Evolutionary conservation across 305 asterid species (phyloP).

Genomic region (Fraxinus nigra): DNA sequence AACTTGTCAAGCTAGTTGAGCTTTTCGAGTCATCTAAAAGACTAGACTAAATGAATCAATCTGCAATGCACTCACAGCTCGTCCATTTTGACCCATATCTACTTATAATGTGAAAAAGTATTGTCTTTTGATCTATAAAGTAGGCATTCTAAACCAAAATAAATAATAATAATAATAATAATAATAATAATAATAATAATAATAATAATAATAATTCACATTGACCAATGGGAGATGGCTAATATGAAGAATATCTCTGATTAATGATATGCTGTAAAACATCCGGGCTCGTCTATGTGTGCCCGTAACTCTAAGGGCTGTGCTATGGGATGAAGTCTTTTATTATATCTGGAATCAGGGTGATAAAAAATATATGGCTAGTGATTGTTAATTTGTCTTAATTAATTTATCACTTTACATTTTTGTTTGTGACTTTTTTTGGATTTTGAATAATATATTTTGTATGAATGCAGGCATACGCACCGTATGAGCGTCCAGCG

Average conservation of each 20-base stretch:
- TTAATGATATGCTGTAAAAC: not conserved
- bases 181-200: too few relatives aligned
- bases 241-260: not conserved
- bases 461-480: conserved; percentile 54
- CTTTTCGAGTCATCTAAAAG: not conserved
- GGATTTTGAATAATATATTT: not conserved
- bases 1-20: not conserved
- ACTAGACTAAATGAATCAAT: not conserved
- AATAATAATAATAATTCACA: too few relatives aligned
- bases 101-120: not conserved
- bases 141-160: not conserved
- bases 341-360: not conserved
- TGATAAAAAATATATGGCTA: not conserved
- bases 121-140: not conserved
- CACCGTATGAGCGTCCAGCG: conserved; percentile 97
- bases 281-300: not conserved
- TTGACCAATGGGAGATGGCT: not conserved
- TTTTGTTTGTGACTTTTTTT: conserved; percentile 3
- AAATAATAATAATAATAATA: too few relatives aligned
- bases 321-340: not conserved
- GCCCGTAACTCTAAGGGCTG: not conserved
- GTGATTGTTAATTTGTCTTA: not conserved
- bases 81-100: not conserved
- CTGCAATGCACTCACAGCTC: not conserved
- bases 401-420: not conserved